Evolutionary conservation across 2,329 filamentous ascomycete species (phyloP).

Genomic region (Xylaria sp.): DNA sequence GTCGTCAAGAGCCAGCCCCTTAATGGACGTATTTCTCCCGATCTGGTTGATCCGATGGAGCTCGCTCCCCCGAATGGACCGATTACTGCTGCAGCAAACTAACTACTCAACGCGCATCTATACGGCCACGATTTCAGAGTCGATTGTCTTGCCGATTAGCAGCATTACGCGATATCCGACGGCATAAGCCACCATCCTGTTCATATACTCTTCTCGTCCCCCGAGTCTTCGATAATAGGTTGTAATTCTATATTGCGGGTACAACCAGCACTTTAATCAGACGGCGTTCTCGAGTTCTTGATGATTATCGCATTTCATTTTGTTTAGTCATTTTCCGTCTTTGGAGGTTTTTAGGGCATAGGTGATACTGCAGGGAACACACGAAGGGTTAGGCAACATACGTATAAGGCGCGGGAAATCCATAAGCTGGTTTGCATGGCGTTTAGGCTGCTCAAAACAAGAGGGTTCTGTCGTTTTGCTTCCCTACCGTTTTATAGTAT

Average conservation of each 20-base stretch:
- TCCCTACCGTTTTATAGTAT: constrained; percentile 10
- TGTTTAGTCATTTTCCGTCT: background rate
- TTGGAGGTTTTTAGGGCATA: background rate
- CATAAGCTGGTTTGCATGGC: constrained; percentile 28
- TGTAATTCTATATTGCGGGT: constrained; percentile 25
- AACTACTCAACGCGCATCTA: background rate
- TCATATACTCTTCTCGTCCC: background rate
- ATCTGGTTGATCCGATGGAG: constrained; percentile 26
- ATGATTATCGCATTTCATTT: constrained; percentile 22
- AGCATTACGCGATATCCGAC: constrained; percentile 6
- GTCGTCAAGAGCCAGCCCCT: constrained; percentile 25
- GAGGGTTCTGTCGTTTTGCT: constrained; percentile 6
- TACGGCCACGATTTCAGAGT: constrained; percentile 1
- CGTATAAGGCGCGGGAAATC: constrained; percentile 3
- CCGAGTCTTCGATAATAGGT: constrained; percentile 6
- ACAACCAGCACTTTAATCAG: constrained; percentile 18
- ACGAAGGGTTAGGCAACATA: constrained; percentile 30
- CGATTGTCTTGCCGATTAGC: background rate
- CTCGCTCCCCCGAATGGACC: constrained; percentile 30
- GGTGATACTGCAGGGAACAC: constrained; percentile 15
- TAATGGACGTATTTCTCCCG: constrained; percentile 32
- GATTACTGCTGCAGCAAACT: constrained; percentile 17
- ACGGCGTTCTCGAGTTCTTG: constrained; percentile 28
- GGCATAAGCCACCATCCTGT: background rate
- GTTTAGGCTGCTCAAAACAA: constrained; percentile 16